A percentile compares a stretch with the other conserved stretches of the same genome.
Evolutionary conservation across 1,284 basidiomycete genomes (phyloP).

Genomic region (Leccinum huronense): DNA sequence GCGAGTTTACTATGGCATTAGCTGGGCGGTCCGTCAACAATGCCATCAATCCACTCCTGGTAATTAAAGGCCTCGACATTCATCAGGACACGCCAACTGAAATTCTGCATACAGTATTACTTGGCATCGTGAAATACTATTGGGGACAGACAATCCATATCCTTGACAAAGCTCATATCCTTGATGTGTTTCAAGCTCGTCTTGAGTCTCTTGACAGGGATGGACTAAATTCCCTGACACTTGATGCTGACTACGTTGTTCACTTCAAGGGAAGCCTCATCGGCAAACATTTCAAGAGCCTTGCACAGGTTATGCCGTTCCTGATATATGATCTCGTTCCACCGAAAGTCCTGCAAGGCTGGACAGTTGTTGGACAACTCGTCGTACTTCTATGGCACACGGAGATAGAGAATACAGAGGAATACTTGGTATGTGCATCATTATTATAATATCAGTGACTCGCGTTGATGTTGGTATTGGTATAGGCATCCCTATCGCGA

Average conservation of each 20-base stretch:
- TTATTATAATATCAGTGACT: too few species aligned
- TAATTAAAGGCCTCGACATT: not conserved
- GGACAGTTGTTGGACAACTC: too few species aligned
- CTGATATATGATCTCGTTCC: not conserved
- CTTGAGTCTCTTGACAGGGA: not conserved
- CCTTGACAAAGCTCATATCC: not conserved
- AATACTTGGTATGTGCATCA: too few species aligned
- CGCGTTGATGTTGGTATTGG: too few species aligned
- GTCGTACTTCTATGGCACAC: too few species aligned
- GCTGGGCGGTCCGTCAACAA: not conserved
- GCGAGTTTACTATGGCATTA: not conserved
- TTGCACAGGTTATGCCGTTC: not conserved
- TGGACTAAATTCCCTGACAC: too few species aligned
- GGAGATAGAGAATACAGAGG: too few species aligned
- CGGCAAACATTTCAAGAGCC: not conserved
- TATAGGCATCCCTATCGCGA: too few species aligned
- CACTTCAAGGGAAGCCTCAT: not conserved
- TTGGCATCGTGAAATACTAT: not conserved
- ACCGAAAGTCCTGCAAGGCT: too few species aligned
- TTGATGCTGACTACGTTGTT: not conserved
- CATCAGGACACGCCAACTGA: not conserved
- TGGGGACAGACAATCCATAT: not conserved
- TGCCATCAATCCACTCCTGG: not conserved
- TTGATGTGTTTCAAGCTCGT: not conserved
- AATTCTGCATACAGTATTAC: not conserved